Evolutionary conservation across 192 early-diverging fungal genomes (phyloP).

Genomic region (Funneliformis geosporum): DNA sequence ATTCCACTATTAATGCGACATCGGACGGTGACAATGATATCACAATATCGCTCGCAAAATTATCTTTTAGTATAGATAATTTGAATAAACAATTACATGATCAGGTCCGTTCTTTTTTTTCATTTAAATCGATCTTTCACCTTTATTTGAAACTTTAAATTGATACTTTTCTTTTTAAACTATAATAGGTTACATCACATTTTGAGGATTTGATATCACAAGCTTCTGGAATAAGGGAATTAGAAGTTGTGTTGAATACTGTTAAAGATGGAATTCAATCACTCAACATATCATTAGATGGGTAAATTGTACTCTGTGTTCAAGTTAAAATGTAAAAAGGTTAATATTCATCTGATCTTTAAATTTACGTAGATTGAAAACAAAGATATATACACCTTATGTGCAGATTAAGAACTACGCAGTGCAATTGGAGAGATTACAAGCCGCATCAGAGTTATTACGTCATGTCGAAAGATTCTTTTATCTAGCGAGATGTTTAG

Average conservation of each 20-base stretch:
- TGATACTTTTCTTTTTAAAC: background rate
- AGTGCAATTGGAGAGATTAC: slow-evolving; percentile 65
- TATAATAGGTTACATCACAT: slow-evolving; percentile 61
- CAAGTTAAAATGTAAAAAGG: background rate
- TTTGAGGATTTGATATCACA: slow-evolving; percentile 71
- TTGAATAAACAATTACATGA: slow-evolving; percentile 74
- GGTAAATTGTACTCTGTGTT: slow-evolving; percentile 36
- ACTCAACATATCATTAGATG: slow-evolving; percentile 59
- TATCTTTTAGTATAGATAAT: slow-evolving; percentile 72
- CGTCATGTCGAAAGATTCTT: slow-evolving; percentile 63
- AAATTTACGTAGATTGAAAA: slow-evolving; percentile 46
- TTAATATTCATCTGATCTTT: background rate
- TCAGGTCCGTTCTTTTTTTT: slow-evolving; percentile 47
- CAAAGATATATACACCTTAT: slow-evolving; percentile 62
- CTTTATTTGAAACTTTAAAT: background rate
- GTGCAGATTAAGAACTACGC: slow-evolving; percentile 61
- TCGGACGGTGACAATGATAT: slow-evolving; percentile 62
- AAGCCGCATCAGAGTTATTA: slow-evolving; percentile 59
- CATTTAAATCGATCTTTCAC: background rate
- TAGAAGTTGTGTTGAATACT: slow-evolving; percentile 54
- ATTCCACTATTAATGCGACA: slow-evolving; percentile 63
- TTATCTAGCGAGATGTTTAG: slow-evolving; percentile 59
- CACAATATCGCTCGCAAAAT: slow-evolving; percentile 61
- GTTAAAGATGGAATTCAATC: slow-evolving; percentile 55
- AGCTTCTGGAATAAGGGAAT: slow-evolving; percentile 63